Percentiles rank a stretch among this genome's conserved stretches.
Conservation (phyloP, 805 yeast species). For the Geotrichum ghanense region DNA sequence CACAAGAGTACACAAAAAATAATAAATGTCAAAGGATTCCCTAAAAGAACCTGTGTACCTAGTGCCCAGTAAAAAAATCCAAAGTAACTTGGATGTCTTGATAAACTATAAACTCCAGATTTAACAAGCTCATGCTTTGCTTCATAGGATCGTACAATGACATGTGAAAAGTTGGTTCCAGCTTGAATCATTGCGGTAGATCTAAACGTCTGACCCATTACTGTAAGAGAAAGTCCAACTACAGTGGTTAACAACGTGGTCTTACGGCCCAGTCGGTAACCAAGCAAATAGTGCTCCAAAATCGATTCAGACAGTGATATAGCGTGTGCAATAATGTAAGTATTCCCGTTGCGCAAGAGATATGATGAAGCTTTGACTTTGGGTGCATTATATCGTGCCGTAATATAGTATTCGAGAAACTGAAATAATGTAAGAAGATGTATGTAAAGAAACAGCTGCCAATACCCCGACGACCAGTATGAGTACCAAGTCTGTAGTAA, state of each 20-base stretch:
- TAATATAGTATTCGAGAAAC: slow-evolving; percentile 67
- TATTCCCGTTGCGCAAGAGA: slow-evolving; percentile 49
- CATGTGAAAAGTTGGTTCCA: slow-evolving; percentile 74
- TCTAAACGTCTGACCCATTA: slow-evolving; percentile 58
- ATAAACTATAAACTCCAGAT: slow-evolving; percentile 51
- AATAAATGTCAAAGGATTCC: slow-evolving; percentile 49
- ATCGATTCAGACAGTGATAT: slow-evolving; percentile 41
- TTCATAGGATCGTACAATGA: slow-evolving; percentile 43
- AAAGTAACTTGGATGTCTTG: slow-evolving; percentile 83
- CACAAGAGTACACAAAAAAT: slow-evolving; percentile 49
- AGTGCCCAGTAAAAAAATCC: slow-evolving; percentile 93
- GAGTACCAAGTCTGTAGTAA: slow-evolving; percentile 7
- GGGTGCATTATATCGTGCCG: slow-evolving; percentile 60
- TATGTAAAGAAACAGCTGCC: slow-evolving; percentile 37
- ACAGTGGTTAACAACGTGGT: slow-evolving; percentile 16
- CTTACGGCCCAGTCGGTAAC: slow-evolving; percentile 27
- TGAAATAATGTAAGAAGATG: slow-evolving; percentile 54
- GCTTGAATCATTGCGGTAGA: slow-evolving; percentile 82
- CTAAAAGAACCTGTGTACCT: slow-evolving; percentile 64
- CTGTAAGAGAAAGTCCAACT: slow-evolving; percentile 38
- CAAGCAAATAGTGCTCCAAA: slow-evolving; percentile 30
- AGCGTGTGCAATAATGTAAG: slow-evolving; percentile 46
- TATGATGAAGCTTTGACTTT: slow-evolving; percentile 50
- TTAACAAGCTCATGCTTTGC: slow-evolving; percentile 59
- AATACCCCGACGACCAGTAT: slow-evolving; percentile 7